Evolutionary conservation across 108 stramenopile genomes (phyloP).

Genomic region (Aurantiochytrium sp.): DNA sequence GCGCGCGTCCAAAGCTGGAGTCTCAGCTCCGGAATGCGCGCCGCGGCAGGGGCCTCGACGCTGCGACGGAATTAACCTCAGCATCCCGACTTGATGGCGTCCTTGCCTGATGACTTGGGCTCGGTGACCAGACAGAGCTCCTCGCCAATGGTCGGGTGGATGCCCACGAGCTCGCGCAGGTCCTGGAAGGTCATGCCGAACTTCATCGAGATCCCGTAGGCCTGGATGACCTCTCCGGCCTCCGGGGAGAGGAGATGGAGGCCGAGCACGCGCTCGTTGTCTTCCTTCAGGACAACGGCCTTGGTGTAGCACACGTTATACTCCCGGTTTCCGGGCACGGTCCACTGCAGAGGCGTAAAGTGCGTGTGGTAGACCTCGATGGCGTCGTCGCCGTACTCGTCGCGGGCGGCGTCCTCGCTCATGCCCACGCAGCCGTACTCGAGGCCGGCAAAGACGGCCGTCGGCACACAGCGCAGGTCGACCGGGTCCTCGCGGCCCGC

Average conservation of each 20-base stretch:
- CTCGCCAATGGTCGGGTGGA: conserved; percentile 92
- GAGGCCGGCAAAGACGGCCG: conserved; percentile 93
- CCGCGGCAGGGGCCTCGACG: background rate
- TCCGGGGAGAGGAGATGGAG: conserved; percentile 93
- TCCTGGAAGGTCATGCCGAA: conserved; percentile 73
- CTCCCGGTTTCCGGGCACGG: conserved; percentile 64
- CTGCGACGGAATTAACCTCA: conserved; percentile 87
- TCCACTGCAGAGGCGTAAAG: conserved; percentile 91
- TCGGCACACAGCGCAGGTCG: conserved; percentile 86
- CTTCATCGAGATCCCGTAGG: conserved; percentile 84
- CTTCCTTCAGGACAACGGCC: conserved; percentile 61
- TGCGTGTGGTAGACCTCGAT: conserved; percentile 86
- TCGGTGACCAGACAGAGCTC: conserved; percentile 76
- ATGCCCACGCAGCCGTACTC: conserved; percentile 90
- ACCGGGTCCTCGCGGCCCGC: conserved; percentile 73
- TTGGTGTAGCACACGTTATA: conserved; percentile 75
- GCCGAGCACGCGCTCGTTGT: conserved; percentile 67
- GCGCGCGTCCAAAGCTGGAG: no score
- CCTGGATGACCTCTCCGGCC: conserved; percentile 91
- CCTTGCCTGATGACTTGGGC: conserved; percentile 80
- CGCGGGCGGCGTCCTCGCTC: conserved; percentile 86
- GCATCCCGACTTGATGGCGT: conserved; percentile 85
- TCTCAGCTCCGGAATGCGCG: no score
- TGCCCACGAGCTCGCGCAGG: conserved; percentile 83
- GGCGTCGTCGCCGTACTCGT: conserved; percentile 68